Evolutionary conservation across 2,329 filamentous ascomycete species (phyloP), one percentile per base, ranked within the genome.

Genomic region (Pseudogymnoascus pannorum): DNA sequence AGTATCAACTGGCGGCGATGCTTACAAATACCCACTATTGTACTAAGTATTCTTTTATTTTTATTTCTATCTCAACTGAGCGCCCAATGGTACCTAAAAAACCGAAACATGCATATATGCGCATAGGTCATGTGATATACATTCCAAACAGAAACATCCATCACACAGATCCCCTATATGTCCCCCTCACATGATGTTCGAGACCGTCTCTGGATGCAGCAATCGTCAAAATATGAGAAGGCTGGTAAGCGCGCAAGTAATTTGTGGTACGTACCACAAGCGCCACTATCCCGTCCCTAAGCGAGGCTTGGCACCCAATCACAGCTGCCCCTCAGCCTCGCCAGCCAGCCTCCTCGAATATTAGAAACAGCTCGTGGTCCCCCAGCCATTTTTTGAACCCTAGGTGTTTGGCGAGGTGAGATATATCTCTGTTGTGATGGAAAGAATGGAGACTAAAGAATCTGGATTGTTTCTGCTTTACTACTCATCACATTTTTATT

Each of bases 301-400:
- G 48, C 26, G 48, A 54, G 48, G 26, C n/a, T 54, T 54, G 48
- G 26, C n/a, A 11, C 1, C 48, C 48, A 54, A 54, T 54, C 48
- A 54, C 48, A 54, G n/a, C 24, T n/a, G 26, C 31, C 16, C 16
- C 48, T 33, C 48, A 54, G 48, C 26, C 48, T 54, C 48, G 48
- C 48, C 48, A 31, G 48, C 48, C 48, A 54, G 48, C 48, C 48
- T 54, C 48, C 48, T 54, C 48, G 16, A 54, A 54, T 54, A 54
- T 33, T 26, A 54, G 26, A 54, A 54, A 54, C 48, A n/a, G 26
- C n/a, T 54, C 3, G 48, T 54, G 48, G 26, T 54, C 48, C 48
- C 48, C 48, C 48, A 54, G 48, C 48, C 48, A 54, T 54, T 54
- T 33, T 54, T 4, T 54, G 11, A 54, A 54, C 48, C 48, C 48